Conservation (phyloP, 257 asterid species). For the Euphrasia confusa region DNA sequence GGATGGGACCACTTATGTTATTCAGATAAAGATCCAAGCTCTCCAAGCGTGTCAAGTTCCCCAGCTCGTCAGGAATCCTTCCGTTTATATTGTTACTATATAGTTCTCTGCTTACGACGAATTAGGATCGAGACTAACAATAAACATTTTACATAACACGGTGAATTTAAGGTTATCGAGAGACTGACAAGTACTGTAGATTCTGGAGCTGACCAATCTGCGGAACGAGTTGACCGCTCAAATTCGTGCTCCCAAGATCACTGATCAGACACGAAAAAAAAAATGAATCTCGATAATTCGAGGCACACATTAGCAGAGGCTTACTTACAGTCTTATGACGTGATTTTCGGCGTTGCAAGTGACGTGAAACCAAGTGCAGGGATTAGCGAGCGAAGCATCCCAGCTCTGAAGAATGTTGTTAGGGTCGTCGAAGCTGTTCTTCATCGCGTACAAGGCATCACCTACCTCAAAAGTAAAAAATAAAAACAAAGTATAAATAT, state of each 20-base stretch:
- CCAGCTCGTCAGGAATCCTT: constrained; percentile 70
- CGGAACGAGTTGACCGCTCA: constrained; percentile 75
- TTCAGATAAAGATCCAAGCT: constrained; percentile 96
- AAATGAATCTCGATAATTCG: background rate
- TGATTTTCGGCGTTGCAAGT: constrained; percentile 76
- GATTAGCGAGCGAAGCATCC: constrained; percentile 93
- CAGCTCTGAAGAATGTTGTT: constrained; percentile 88
- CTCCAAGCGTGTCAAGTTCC: constrained; percentile 80
- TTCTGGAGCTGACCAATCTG: constrained; percentile 79
- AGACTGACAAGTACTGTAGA: constrained; percentile 86
- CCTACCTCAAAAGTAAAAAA: constrained; percentile 42
- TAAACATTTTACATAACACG: background rate
- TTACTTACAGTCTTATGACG: constrained; percentile 89
- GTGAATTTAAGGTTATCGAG: background rate
- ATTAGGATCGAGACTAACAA: background rate
- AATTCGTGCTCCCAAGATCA: constrained; percentile 95
- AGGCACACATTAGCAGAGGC: background rate
- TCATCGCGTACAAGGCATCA: constrained; percentile 87
- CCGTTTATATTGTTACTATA: constrained; percentile 82
- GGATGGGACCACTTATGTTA: constrained; percentile 62
- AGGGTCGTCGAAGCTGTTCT: constrained; percentile 78
- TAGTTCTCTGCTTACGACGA: constrained; percentile 54
- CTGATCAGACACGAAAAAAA: constrained; percentile 34
- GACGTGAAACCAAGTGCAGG: constrained; percentile 96
- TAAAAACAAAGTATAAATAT: background rate